phyloP scores from a whole-genome alignment of 2,329 filamentous ascomycete species.

The Cordyceps cateniannulata region DNA sequence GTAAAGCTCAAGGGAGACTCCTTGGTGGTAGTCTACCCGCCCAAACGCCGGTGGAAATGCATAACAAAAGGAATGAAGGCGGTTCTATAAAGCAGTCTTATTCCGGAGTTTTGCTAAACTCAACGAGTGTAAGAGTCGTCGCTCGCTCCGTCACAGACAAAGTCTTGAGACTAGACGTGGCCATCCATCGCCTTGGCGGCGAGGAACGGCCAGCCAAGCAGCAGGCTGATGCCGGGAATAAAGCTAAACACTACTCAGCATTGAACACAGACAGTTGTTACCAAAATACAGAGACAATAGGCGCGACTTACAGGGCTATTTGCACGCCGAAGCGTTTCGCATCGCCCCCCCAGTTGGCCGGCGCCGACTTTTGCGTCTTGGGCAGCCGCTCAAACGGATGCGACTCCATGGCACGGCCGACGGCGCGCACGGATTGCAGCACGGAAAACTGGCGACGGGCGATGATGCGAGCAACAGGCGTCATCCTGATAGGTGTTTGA shows the following conservation, averaged over 20 bases:
- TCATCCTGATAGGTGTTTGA: neutral
- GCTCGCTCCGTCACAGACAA: no score
- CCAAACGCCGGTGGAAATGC: constrained; percentile 2
- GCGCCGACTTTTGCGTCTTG: constrained; percentile 21
- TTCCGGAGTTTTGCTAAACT: neutral
- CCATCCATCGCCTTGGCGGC: constrained; percentile 26
- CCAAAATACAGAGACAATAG: neutral
- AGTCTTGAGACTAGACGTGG: constrained; percentile 19
- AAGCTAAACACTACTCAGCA: constrained; percentile 24
- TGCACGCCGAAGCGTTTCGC: constrained; percentile 26
- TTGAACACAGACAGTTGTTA: neutral
- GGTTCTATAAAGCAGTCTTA: neutral
- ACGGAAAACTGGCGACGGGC: constrained; percentile 30
- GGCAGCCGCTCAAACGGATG: constrained; percentile 31
- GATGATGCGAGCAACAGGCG: constrained; percentile 23
- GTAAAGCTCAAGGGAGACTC: neutral
- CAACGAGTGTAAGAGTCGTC: no score
- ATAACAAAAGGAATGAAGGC: neutral
- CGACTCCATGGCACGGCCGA: constrained; percentile 27
- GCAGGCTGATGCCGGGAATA: constrained; percentile 25
- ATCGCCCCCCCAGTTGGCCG: constrained; percentile 26
- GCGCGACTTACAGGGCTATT: constrained; percentile 25
- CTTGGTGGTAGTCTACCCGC: neutral
- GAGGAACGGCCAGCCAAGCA: constrained; percentile 30
- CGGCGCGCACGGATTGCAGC: constrained; percentile 25